phyloP scores from a whole-genome alignment of 108 stramenopile species.

The Cylindrotheca fusiformis region DNA sequence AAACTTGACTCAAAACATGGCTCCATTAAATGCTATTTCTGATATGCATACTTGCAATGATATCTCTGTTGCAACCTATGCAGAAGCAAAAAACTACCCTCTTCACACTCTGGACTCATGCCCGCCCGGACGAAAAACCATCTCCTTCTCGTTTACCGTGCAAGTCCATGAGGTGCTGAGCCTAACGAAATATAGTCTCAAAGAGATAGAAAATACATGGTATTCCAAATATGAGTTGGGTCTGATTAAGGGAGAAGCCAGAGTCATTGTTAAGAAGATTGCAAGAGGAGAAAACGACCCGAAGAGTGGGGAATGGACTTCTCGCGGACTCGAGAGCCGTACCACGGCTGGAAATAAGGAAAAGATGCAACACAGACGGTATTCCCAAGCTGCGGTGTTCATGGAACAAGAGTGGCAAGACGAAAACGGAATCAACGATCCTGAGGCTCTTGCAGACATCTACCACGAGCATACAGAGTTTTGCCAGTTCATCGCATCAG shows the following conservation, averaged over 20 bases:
- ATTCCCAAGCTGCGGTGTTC: constrained; percentile 2
- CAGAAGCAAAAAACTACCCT: background rate
- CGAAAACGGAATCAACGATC: background rate
- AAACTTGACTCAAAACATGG: no score
- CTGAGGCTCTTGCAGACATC: background rate
- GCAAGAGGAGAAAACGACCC: background rate
- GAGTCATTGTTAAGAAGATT: background rate
- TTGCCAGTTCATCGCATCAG: background rate
- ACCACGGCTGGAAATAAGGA: background rate
- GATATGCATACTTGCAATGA: background rate
- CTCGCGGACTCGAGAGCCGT: background rate
- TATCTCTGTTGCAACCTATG: background rate
- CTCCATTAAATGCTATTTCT: background rate
- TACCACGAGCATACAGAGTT: background rate
- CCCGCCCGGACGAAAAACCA: background rate
- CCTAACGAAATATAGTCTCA: background rate
- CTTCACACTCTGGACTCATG: background rate
- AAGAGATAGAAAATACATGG: background rate
- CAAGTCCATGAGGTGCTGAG: background rate
- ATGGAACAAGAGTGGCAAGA: constrained; percentile 6
- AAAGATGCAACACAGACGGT: background rate
- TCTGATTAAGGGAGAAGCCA: background rate
- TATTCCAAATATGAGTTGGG: background rate
- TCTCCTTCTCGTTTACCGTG: background rate
- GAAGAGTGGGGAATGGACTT: background rate